These are phyloP conservation scores for Prunus mume DNA, from an alignment of 306 rosid genomes.

Conservation along the genomic window DNA sequence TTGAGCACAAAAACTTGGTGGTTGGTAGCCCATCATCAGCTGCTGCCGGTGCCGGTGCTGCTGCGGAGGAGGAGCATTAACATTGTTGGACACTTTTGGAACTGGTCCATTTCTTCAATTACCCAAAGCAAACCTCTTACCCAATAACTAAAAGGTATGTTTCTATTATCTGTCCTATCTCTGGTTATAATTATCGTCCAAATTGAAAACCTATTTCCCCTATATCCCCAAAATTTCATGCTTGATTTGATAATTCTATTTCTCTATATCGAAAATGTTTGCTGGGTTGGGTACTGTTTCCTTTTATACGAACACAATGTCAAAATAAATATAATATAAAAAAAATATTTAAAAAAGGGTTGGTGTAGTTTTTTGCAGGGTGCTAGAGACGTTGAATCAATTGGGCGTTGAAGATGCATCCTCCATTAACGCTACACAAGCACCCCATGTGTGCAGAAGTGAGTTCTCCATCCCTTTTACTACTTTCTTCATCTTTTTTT, in stretches of 20 bases:
- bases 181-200: too few relatives aligned
- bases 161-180: too few relatives aligned
- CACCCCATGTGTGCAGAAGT: conserved; percentile 94
- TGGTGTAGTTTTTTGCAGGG: conserved; percentile 17
- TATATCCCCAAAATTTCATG: not conserved
- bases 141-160: too few relatives aligned
- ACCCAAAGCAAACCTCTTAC: too few relatives aligned
- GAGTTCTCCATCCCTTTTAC: conserved; percentile 28
- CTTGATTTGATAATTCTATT: not conserved
- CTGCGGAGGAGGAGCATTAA: too few relatives aligned
- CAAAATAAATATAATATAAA: not conserved
- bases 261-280: not conserved
- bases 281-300: not conserved
- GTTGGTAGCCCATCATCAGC: too few relatives aligned
- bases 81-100: too few relatives aligned
- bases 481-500: not conserved
- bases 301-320: not conserved
- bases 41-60: too few relatives aligned
- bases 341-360: not conserved
- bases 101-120: too few relatives aligned
- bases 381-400: conserved; percentile 26
- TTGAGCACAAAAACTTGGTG: too few relatives aligned
- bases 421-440: conserved; percentile 88
- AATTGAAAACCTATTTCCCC: not conserved
- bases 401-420: conserved; percentile 52